These are phyloP conservation scores for Dalechampia spathulata DNA, from an alignment of 441 rosid genomes.

Conservation along the genomic window DNA sequence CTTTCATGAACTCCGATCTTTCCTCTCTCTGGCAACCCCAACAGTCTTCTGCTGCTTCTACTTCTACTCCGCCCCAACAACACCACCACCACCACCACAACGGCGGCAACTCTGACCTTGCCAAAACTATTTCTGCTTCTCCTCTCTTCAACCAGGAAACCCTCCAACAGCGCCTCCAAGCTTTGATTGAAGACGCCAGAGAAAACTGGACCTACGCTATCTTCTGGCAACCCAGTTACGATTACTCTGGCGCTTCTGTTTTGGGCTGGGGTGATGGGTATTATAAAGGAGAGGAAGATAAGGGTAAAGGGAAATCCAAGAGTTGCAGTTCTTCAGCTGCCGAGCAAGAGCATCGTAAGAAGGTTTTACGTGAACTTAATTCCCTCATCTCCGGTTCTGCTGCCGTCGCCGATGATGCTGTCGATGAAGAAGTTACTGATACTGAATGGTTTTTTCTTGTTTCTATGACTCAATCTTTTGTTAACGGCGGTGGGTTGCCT, in stretches of 20 bases:
- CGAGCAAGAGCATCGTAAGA: conserved; percentile 83
- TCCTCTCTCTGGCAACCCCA: conserved; percentile 59
- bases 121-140: conserved; percentile 11
- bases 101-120: conserved; percentile 9
- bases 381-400: conserved; percentile 65
- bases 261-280: conserved; percentile 96
- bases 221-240: conserved; percentile 85
- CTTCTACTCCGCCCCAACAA: conserved; percentile 13
- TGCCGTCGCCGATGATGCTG: conserved; percentile 63
- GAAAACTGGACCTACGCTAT: conserved; percentile 92
- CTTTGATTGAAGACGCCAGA: conserved; percentile 64
- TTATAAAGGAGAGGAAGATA: conserved; percentile 79
- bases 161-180: conserved; percentile 88
- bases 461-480: conserved; percentile 87
- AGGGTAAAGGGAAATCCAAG: conserved; percentile 36
- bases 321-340: conserved; percentile 25
- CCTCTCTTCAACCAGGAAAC: conserved; percentile 58
- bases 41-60: conserved; percentile 35
- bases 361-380: conserved; percentile 78
- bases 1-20: conserved; percentile 75
- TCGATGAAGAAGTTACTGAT: conserved; percentile 88
- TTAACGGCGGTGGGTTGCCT: conserved; percentile 60
- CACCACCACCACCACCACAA: no score
- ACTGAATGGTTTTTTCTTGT: conserved; percentile 95
- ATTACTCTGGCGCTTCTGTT: conserved; percentile 37